These are phyloP conservation scores for Ceratocystis cubensis DNA, from an alignment of 2,329 filamentous ascomycete species.

Conservation along the genomic window DNA sequence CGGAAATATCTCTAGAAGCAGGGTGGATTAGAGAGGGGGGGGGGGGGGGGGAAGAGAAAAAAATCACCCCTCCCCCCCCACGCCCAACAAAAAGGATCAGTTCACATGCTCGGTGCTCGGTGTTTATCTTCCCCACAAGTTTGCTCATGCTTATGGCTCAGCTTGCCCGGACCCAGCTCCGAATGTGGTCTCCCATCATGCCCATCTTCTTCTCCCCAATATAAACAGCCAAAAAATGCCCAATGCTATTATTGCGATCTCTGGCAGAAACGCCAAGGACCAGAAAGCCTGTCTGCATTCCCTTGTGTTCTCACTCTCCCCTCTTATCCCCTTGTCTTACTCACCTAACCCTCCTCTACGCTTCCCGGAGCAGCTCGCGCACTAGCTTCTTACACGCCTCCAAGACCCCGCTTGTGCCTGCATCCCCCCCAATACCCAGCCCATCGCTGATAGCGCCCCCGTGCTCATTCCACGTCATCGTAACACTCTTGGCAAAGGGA, in stretches of 20 bases:
- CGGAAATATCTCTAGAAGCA: background rate
- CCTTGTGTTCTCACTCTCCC: background rate
- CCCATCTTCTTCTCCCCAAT: too few species aligned
- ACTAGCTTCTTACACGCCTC: constrained; percentile 12
- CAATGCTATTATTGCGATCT: too few species aligned
- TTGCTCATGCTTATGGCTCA: background rate
- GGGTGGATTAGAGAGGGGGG: too few species aligned
- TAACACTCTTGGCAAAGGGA: background rate
- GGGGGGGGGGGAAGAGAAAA: background rate
- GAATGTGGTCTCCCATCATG: background rate
- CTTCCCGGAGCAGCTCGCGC: background rate
- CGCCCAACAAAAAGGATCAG: too few species aligned
- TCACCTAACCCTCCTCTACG: background rate
- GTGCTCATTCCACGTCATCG: background rate
- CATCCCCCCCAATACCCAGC: background rate
- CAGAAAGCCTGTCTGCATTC: background rate
- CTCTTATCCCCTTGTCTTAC: background rate
- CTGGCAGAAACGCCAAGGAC: too few species aligned
- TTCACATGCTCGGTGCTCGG: too few species aligned
- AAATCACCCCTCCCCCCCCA: background rate
- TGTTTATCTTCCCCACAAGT: background rate
- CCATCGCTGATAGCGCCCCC: background rate
- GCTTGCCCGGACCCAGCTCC: too few species aligned
- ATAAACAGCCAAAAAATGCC: too few species aligned
- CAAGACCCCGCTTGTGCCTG: background rate